Percentiles rank a stretch among this genome's conserved stretches.
phyloP scores from a whole-genome alignment of 2,329 filamentous ascomycete species.

The Teratosphaeria epicoccoides region DNA sequence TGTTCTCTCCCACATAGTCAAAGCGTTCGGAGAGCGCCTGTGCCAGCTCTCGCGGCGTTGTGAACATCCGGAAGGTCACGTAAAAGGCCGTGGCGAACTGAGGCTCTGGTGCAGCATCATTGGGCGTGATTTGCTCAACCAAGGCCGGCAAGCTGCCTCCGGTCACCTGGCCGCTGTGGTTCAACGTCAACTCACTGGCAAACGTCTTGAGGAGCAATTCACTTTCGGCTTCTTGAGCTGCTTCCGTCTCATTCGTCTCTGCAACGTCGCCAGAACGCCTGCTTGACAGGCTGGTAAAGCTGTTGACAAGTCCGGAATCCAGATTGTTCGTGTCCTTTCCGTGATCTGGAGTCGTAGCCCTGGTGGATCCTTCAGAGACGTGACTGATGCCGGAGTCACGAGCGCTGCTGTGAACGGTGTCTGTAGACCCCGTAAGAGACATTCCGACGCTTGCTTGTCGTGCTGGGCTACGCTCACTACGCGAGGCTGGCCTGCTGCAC shows the following conservation, averaged over 20 bases:
- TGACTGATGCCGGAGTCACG: conserved; percentile 73
- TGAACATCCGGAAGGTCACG: conserved; percentile 89
- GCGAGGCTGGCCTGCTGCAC: conserved; percentile 7
- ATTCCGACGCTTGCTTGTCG: conserved; percentile 60
- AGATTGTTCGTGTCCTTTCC: conserved; percentile 31
- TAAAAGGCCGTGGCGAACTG: conserved; percentile 93
- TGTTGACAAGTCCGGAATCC: conserved; percentile 49
- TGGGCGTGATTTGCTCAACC: conserved; percentile 86
- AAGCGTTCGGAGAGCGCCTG: conserved; percentile 81
- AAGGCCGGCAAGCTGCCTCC: conserved; percentile 83
- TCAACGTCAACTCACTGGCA: conserved; percentile 82
- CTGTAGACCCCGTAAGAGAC: conserved; percentile 67
- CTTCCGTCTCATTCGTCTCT: conserved; percentile 43
- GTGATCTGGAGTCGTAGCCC: conserved; percentile 76
- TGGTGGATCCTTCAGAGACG: conserved; percentile 70
- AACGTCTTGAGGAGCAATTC: conserved; percentile 85
- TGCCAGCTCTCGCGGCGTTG: conserved; percentile 67
- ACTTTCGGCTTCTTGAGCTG: conserved; percentile 67
- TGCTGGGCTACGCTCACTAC: conserved; percentile 8
- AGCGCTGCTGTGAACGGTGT: conserved; percentile 60
- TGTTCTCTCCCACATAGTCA: conserved; percentile 75
- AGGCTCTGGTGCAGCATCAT: conserved; percentile 83
- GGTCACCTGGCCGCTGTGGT: conserved; percentile 89
- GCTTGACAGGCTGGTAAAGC: conserved; percentile 53
- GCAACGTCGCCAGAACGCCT: conserved; percentile 47